phyloP scores from a whole-genome alignment of 768 basidiomycete species.

The Phaeotremella fagi region DNA sequence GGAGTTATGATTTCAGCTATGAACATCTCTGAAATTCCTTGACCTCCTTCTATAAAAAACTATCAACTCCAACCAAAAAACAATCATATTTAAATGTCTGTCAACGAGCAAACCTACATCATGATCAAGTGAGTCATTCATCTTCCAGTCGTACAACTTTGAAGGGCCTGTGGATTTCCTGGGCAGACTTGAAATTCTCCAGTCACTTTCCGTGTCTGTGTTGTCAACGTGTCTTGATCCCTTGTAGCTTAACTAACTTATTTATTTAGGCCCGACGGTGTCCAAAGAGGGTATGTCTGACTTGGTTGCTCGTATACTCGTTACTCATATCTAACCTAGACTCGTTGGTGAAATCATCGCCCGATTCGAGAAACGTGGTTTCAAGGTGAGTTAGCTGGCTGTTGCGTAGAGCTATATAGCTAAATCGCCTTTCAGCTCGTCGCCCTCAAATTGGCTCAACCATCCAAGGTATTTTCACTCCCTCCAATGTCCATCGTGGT shows the following conservation, averaged over 20 bases:
- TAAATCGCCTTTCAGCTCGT: constrained; percentile 55
- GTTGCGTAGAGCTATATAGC: neutral
- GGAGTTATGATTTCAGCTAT: neutral
- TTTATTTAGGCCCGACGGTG: constrained; percentile 81
- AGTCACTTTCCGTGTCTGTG: too few species aligned
- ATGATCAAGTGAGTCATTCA: constrained; percentile 76
- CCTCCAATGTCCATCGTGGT: too few species aligned
- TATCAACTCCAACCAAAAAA: too few species aligned
- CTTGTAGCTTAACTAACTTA: constrained; percentile 2
- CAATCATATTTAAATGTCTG: too few species aligned
- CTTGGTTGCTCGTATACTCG: neutral
- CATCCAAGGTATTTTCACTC: constrained; percentile 57
- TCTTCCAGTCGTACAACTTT: neutral
- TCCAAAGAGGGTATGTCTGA: constrained; percentile 66
- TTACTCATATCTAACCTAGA: constrained; percentile 2
- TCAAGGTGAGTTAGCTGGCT: constrained; percentile 56
- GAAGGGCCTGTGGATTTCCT: constrained; percentile 41
- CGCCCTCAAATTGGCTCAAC: constrained; percentile 83
- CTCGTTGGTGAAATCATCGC: constrained; percentile 92
- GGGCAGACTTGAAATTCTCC: too few species aligned
- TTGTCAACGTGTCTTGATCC: too few species aligned
- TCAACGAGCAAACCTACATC: constrained; percentile 89
- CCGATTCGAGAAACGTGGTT: constrained; percentile 96
- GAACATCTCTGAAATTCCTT: neutral
- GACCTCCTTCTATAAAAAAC: neutral